A percentile compares a stretch with the other conserved stretches of the same genome.
phyloP scores from a whole-genome alignment of 176 grass and related monocot species.

The Areca catechu region DNA sequence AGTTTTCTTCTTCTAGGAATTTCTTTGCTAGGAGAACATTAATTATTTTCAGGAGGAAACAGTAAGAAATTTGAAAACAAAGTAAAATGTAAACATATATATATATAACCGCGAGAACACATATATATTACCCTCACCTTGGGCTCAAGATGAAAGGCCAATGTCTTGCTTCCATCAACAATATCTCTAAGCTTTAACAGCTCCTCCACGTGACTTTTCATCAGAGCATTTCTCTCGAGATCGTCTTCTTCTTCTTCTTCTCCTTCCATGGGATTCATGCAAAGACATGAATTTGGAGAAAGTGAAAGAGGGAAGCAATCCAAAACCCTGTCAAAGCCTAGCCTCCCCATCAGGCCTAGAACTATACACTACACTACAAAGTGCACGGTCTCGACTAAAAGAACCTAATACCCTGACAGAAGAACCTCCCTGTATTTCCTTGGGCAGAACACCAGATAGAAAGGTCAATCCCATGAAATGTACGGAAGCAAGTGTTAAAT shows the following conservation, averaged over 20 bases:
- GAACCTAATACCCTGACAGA: background rate
- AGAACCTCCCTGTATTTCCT: no score
- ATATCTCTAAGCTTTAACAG: conserved; percentile 65
- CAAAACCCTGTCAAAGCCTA: conserved; percentile 55
- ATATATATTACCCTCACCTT: conserved; percentile 33
- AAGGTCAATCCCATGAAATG: background rate
- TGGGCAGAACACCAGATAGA: background rate
- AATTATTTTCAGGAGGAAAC: no score
- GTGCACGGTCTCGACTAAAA: background rate
- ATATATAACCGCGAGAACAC: no score
- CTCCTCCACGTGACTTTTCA: conserved; percentile 67
- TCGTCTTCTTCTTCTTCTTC: conserved; percentile 30
- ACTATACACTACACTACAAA: conserved; percentile 16
- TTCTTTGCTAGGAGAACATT: no score
- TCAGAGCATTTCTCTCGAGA: conserved; percentile 45
- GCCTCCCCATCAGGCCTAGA: conserved; percentile 33
- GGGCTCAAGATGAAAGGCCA: conserved; percentile 90
- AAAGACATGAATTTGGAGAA: conserved; percentile 53
- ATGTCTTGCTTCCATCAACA: conserved; percentile 52
- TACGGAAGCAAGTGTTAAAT: no score
- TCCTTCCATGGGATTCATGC: conserved; percentile 45
- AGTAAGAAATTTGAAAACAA: no score
- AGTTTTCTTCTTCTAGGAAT: no score
- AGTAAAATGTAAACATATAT: no score
- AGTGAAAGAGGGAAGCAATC: conserved; percentile 76